Conservation (phyloP, 768 basidiomycete genomes). For the Auriscalpium orientale region DNA sequence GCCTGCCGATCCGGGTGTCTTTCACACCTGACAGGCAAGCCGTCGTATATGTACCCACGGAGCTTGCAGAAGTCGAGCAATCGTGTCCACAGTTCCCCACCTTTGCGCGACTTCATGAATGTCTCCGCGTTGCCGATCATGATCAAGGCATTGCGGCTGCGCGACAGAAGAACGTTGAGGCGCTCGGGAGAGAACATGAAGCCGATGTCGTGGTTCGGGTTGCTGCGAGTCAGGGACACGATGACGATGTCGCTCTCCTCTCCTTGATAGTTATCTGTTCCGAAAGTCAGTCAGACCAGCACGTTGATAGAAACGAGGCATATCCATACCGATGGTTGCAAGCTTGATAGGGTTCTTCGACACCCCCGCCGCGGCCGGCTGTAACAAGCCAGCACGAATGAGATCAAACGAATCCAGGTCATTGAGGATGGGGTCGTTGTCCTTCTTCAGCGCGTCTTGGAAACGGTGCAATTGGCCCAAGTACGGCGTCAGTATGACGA, state of each 20-base stretch:
- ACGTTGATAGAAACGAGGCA: not conserved
- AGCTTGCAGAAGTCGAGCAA: constrained; percentile 39
- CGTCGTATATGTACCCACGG: constrained; percentile 44
- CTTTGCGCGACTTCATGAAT: constrained; percentile 45
- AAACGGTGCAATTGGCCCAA: constrained; percentile 56
- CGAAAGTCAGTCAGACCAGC: not conserved
- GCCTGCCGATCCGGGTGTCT: constrained; percentile 38
- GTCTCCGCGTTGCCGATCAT: constrained; percentile 60
- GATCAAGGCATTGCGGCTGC: constrained; percentile 57
- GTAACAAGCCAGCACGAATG: constrained; percentile 45
- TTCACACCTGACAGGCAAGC: constrained; percentile 53
- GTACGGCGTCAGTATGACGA: constrained; percentile 66
- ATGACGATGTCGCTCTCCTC: constrained; percentile 69
- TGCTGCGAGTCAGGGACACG: constrained; percentile 53
- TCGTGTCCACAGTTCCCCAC: constrained; percentile 41
- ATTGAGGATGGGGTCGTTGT: constrained; percentile 51
- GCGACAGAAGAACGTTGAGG: constrained; percentile 63
- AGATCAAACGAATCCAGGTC: constrained; percentile 58
- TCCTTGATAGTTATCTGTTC: constrained; percentile 69
- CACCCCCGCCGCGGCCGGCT: constrained; percentile 29
- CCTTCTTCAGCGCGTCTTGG: constrained; percentile 33
- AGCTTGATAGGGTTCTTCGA: constrained; percentile 44
- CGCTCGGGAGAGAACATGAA: constrained; percentile 69
- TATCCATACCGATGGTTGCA: constrained; percentile 52
- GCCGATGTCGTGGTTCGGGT: constrained; percentile 47